phyloP scores from a whole-genome alignment of 1,139 yeast species.

The Blastobotrys serpentis region DNA sequence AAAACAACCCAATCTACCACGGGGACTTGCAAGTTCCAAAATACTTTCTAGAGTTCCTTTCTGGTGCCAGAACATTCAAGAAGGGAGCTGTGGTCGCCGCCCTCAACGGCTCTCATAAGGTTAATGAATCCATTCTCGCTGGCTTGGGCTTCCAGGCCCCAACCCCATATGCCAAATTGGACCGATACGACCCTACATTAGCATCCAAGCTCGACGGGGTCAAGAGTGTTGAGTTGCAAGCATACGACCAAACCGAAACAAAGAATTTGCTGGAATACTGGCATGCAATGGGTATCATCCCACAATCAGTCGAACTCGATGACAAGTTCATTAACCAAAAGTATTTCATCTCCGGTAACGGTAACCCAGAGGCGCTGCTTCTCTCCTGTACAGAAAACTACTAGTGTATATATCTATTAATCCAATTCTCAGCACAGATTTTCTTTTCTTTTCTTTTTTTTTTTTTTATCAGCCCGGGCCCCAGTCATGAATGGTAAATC shows the following conservation, averaged over 20 bases:
- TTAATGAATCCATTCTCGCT: slow-evolving; percentile 56
- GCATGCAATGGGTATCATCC: slow-evolving; percentile 55
- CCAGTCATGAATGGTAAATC: neutral
- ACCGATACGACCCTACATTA: slow-evolving; percentile 54
- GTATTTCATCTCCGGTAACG: slow-evolving; percentile 69
- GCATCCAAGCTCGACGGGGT: slow-evolving; percentile 55
- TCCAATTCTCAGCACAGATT: too few species aligned
- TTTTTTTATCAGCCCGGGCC: too few species aligned
- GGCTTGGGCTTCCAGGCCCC: slow-evolving; percentile 57
- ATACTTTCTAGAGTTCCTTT: slow-evolving; percentile 53
- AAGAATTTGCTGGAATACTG: slow-evolving; percentile 53
- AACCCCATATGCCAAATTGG: slow-evolving; percentile 51
- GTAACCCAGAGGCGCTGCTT: slow-evolving; percentile 72
- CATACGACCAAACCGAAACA: slow-evolving; percentile 56
- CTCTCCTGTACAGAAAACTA: slow-evolving; percentile 39
- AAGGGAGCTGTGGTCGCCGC: slow-evolving; percentile 69
- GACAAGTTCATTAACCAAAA: slow-evolving; percentile 50
- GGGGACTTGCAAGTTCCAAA: slow-evolving; percentile 67
- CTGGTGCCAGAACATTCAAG: slow-evolving; percentile 52
- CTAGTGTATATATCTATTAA: slow-evolving; percentile 12
- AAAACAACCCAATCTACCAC: slow-evolving; percentile 59
- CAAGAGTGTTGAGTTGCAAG: slow-evolving; percentile 48
- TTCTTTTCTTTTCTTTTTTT: neutral
- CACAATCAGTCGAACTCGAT: slow-evolving; percentile 39
- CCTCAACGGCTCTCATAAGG: slow-evolving; percentile 51